phyloP scores from a whole-genome alignment of 2,329 filamentous ascomycete species.

The Macrophomina phaseolina region DNA sequence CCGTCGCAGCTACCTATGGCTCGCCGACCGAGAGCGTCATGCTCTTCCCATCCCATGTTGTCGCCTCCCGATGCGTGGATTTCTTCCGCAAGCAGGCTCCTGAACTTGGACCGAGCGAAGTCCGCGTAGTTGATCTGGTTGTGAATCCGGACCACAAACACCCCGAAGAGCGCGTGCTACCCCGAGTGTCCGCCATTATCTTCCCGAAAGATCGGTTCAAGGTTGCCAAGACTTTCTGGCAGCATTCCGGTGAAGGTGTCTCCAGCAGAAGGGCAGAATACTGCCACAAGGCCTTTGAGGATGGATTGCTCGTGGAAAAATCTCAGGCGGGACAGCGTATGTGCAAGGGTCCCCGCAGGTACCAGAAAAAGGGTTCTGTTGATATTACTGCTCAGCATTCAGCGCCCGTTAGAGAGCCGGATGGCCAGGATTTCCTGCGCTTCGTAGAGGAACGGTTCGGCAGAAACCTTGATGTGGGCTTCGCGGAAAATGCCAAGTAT shows the following conservation, averaged over 20 bases:
- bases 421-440: constrained; percentile 70
- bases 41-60: constrained; percentile 76
- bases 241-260: constrained; percentile 90
- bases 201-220: constrained; percentile 70
- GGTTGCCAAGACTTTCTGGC: constrained; percentile 94
- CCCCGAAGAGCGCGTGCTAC: constrained; percentile 52
- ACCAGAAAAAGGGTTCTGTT: constrained; percentile 68
- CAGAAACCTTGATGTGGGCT: constrained; percentile 80
- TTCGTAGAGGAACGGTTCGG: constrained; percentile 96
- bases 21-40: constrained; percentile 71
- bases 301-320: constrained; percentile 67
- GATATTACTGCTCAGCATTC: constrained; percentile 40
- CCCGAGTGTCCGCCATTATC: constrained; percentile 63
- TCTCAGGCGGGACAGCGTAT: constrained; percentile 48
- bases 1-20: constrained; percentile 70
- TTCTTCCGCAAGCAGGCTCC: constrained; percentile 72
- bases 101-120: constrained; percentile 54
- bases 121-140: constrained; percentile 67
- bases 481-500: constrained; percentile 80
- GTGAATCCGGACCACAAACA: constrained; percentile 63
- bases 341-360: constrained; percentile 77
- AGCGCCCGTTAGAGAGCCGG: constrained; percentile 32
- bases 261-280: constrained; percentile 93
- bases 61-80: constrained; percentile 73
- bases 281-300: constrained; percentile 75